Evolutionary conservation across 2,329 filamentous ascomycete species (phyloP).

Genomic region (Botrytis squamosa): DNA sequence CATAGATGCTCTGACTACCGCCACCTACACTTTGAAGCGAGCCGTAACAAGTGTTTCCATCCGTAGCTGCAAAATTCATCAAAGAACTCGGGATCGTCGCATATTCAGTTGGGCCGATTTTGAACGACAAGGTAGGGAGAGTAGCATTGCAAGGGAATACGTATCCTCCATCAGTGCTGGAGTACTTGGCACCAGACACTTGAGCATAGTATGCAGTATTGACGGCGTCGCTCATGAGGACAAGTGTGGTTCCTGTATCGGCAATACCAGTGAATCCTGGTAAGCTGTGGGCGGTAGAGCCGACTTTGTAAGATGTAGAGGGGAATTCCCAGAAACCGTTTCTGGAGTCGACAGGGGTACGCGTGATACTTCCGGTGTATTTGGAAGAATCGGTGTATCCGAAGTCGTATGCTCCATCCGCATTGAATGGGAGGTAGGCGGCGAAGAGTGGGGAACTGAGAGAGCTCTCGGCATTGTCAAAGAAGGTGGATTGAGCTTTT

Average conservation of each 20-base stretch:
- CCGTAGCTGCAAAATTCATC: conserved; percentile 39
- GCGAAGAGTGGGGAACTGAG: conserved; percentile 51
- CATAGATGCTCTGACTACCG: conserved; percentile 37
- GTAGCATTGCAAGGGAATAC: conserved; percentile 40
- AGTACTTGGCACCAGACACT: conserved; percentile 38
- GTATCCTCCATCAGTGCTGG: conserved; percentile 38
- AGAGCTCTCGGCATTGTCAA: conserved; percentile 36
- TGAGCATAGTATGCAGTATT: conserved; percentile 41
- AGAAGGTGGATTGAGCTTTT: conserved; percentile 35
- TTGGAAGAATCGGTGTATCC: conserved; percentile 52
- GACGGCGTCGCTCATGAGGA: conserved; percentile 40
- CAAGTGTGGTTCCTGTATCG: conserved; percentile 45
- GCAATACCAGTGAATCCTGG: conserved; percentile 37
- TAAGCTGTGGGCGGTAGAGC: conserved; percentile 46
- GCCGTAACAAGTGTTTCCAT: conserved; percentile 40
- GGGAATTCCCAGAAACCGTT: conserved; percentile 58
- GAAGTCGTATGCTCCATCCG: conserved; percentile 53
- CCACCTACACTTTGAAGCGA: conserved; percentile 39
- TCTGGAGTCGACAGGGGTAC: conserved; percentile 46
- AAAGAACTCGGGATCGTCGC: conserved; percentile 40
- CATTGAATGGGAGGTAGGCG: conserved; percentile 49
- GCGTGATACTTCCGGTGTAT: conserved; percentile 53
- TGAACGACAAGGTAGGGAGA: conserved; percentile 40
- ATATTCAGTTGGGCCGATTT: conserved; percentile 36
- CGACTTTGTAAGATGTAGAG: conserved; percentile 49